Percentiles rank a stretch among this genome's conserved stretches.
Conservation (phyloP, 129 eudicot genomes). For the Sambucus nigra region DNA sequence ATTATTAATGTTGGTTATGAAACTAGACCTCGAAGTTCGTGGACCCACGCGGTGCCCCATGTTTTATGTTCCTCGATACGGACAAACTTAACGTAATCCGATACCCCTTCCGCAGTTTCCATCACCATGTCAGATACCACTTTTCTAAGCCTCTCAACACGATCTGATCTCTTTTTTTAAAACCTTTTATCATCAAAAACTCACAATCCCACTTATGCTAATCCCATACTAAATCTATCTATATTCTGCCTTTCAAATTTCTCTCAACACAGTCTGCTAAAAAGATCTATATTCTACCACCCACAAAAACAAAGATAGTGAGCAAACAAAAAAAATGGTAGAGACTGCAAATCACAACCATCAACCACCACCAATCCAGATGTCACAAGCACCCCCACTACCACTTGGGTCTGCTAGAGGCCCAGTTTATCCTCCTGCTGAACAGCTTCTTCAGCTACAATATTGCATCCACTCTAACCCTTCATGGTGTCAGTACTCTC, state of each 20-base stretch:
- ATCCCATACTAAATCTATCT: background rate
- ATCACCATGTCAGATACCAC: background rate
- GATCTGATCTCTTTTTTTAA: background rate
- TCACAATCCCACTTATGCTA: background rate
- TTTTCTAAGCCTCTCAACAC: too few species aligned
- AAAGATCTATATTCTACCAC: background rate
- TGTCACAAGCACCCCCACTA: slow-evolving; percentile 24
- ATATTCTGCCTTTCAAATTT: too few species aligned
- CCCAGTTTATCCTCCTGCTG: slow-evolving; percentile 69
- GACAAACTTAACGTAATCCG: background rate
- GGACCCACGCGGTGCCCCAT: background rate
- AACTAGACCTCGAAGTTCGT: background rate
- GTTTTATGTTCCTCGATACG: background rate
- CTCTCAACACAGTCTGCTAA: background rate
- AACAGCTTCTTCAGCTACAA: slow-evolving; percentile 73
- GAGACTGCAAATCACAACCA: slow-evolving; percentile 55
- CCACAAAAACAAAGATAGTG: background rate
- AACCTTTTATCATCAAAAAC: too few species aligned
- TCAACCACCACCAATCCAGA: slow-evolving; percentile 27
- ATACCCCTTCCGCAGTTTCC: background rate
- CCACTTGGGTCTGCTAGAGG: slow-evolving; percentile 80
- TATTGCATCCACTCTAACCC: slow-evolving; percentile 99
- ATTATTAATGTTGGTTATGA: background rate
- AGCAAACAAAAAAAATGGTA: slow-evolving; percentile 24
- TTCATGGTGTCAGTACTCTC: slow-evolving; percentile 59